Evolutionary conservation across 768 basidiomycete species (phyloP).

Genomic region (Flagelloscypha sp.): DNA sequence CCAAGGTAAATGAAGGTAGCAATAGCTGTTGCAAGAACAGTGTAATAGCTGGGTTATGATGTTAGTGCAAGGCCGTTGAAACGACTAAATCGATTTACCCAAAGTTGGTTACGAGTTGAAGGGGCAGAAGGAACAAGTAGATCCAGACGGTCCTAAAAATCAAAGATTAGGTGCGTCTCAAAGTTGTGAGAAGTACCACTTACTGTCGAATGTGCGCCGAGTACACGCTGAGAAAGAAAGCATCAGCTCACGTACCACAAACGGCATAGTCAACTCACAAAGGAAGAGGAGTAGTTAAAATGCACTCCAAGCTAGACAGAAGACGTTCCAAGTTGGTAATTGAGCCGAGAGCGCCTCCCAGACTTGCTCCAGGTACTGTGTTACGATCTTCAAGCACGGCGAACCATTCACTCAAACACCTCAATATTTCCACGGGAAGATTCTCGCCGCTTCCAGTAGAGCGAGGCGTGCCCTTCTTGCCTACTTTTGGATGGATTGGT

Average conservation of each 20-base stretch:
- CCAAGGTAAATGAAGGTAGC: constrained; percentile 40
- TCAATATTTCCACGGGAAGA: constrained; percentile 25
- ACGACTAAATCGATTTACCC: too few relatives aligned
- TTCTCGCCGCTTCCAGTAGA: constrained; percentile 31
- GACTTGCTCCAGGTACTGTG: constrained; percentile 21
- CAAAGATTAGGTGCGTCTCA: constrained; percentile 3
- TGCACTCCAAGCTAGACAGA: constrained; percentile 23
- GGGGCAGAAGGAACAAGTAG: constrained; percentile 41
- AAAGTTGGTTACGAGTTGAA: constrained; percentile 36
- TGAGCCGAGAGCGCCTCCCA: constrained; percentile 24
- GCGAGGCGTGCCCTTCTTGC: too few relatives aligned
- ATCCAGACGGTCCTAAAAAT: constrained; percentile 30
- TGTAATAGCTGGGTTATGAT: constrained; percentile 36
- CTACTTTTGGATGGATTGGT: constrained; percentile 26
- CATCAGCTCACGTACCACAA: background rate
- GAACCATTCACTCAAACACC: constrained; percentile 26
- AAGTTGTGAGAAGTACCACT: too few relatives aligned
- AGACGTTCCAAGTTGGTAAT: constrained; percentile 23
- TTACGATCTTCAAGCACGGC: constrained; percentile 25
- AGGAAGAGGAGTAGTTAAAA: constrained; percentile 32
- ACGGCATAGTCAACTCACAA: constrained; percentile 23
- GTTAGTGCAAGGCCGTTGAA: too few relatives aligned
- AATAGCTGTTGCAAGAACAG: constrained; percentile 34
- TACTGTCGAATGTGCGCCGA: constrained; percentile 30
- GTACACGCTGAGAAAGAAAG: constrained; percentile 30